A percentile compares a stretch with the other conserved stretches of the same genome.
Conservation (phyloP, 257 asterid genomes). For the Nicotiana obtusifolia region DNA sequence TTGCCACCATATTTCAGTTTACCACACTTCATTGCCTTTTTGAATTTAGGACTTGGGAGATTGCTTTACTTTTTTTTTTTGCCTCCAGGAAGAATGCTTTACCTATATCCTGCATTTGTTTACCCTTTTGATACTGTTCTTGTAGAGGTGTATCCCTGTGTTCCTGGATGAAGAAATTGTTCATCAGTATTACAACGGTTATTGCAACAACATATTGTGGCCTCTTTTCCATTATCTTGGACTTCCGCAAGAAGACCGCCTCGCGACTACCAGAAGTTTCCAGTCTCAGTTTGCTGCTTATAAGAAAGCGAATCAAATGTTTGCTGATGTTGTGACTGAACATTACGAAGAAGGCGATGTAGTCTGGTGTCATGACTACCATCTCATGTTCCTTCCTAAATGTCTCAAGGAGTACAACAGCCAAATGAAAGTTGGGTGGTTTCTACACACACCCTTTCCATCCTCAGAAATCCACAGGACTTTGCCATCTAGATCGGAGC, state of each 20-base stretch:
- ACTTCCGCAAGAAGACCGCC: constrained; percentile 93
- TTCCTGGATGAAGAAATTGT: constrained; percentile 89
- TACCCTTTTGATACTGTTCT: constrained; percentile 7
- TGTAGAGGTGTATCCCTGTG: constrained; percentile 89
- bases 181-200: constrained; percentile 91
- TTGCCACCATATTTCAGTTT: constrained; percentile 2
- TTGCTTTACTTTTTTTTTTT: neutral
- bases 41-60: neutral
- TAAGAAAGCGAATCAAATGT: constrained; percentile 83
- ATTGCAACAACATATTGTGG: constrained; percentile 90
- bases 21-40: neutral
- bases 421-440: constrained; percentile 94
- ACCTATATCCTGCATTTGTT: neutral
- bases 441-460: constrained; percentile 93
- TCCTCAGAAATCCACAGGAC: constrained; percentile 96
- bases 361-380: constrained; percentile 96
- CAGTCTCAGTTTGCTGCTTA: constrained; percentile 88
- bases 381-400: constrained; percentile 90
- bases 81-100: neutral
- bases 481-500: constrained; percentile 84
- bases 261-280: constrained; percentile 88
- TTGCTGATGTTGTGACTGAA: constrained; percentile 79
- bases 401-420: constrained; percentile 66
- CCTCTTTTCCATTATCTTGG: constrained; percentile 92
- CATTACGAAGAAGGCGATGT: constrained; percentile 88